Conservation (phyloP, 805 yeast species). For the Saturnispora galanensis region DNA sequence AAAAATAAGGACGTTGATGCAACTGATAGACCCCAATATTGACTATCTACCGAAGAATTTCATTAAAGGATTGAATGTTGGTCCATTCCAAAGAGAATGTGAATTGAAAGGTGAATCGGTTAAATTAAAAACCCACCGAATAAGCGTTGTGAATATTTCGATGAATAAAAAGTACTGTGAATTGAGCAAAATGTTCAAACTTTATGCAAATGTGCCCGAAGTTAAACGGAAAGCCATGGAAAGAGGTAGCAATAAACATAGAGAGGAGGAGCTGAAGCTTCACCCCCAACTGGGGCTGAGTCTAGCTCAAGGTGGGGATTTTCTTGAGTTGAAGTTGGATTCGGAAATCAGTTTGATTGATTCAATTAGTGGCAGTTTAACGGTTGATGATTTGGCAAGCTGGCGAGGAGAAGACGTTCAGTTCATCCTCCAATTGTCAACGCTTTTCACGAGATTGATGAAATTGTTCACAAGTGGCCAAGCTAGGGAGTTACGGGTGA, state of each 20-base stretch:
- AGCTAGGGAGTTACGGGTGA: constrained; percentile 55
- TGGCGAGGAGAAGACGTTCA: background rate
- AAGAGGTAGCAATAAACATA: constrained; percentile 41
- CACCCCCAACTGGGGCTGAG: constrained; percentile 28
- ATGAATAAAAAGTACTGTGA: constrained; percentile 59
- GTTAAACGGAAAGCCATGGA: constrained; percentile 32
- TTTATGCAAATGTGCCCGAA: constrained; percentile 31
- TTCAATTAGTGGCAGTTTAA: background rate
- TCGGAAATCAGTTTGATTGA: too few relatives aligned
- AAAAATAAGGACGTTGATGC: background rate
- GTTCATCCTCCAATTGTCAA: background rate
- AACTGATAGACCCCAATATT: background rate
- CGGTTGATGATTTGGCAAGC: background rate
- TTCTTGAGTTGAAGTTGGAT: too few relatives aligned
- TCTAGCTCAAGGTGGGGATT: background rate
- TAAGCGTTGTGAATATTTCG: constrained; percentile 52
- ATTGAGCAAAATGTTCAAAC: constrained; percentile 40
- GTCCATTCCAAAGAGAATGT: constrained; percentile 11
- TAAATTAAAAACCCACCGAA: constrained; percentile 18
- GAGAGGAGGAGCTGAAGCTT: constrained; percentile 33
- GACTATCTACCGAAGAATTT: constrained; percentile 5
- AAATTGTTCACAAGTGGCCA: constrained; percentile 37
- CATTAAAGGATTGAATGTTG: background rate
- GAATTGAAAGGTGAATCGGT: background rate
- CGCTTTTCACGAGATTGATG: constrained; percentile 25